These are phyloP conservation scores for Beauveria australis DNA, from an alignment of 2,329 filamentous ascomycete species.

Conservation along the genomic window DNA sequence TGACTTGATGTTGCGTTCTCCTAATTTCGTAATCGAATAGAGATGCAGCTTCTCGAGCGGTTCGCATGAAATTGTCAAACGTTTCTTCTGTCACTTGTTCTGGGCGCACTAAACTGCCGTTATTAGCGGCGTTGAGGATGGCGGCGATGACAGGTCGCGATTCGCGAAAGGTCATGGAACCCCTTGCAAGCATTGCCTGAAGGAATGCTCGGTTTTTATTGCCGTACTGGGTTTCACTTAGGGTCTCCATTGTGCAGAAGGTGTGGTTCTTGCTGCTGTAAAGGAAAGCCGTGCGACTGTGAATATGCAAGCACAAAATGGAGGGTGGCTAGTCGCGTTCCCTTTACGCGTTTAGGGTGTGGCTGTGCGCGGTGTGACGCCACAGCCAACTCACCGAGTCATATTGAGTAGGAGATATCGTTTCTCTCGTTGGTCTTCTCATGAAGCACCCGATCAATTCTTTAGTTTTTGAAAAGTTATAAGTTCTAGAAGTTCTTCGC, in stretches of 20 bases:
- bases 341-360: slow-evolving; percentile 7
- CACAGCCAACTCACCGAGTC: not conserved
- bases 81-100: slow-evolving; percentile 61
- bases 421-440: too few relatives aligned
- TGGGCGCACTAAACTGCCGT: slow-evolving; percentile 32
- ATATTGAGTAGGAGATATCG: not conserved
- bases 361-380: not conserved
- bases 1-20: slow-evolving; percentile 59
- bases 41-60: slow-evolving; percentile 64
- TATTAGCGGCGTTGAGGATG: slow-evolving; percentile 54
- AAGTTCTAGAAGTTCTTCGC: too few relatives aligned
- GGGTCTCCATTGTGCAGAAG: slow-evolving; percentile 18
- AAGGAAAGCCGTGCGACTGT: not conserved
- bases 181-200: slow-evolving; percentile 75
- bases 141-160: slow-evolving; percentile 66
- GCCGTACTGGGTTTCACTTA: slow-evolving; percentile 31
- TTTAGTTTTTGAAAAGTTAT: too few relatives aligned
- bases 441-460: too few relatives aligned
- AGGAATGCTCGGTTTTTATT: slow-evolving; percentile 80
- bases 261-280: not conserved
- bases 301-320: not conserved
- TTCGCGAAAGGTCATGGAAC: slow-evolving; percentile 67
- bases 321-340: slow-evolving; percentile 6
- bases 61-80: slow-evolving; percentile 60
- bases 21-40: slow-evolving; percentile 85